phyloP scores from a whole-genome alignment of 225 moss, liverwort and hornwort species.

The Lunularia cruciata region DNA sequence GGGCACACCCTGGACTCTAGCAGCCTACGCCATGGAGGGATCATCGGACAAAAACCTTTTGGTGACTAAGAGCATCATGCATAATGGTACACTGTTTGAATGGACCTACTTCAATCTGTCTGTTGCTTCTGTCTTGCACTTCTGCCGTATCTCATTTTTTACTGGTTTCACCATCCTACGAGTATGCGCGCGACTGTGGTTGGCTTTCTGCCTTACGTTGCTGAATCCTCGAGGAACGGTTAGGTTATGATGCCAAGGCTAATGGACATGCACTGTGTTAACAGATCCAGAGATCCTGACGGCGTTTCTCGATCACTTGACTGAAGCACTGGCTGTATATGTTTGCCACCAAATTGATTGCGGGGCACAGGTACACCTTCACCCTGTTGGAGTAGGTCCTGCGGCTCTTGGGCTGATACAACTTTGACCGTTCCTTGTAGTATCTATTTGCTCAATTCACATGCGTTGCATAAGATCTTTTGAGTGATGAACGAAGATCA shows the following conservation, averaged over 20 bases:
- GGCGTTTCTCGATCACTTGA: conserved; percentile 63
- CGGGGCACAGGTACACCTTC: conserved; percentile 60
- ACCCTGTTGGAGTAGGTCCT: too few relatives aligned
- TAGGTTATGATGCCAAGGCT: conserved; percentile 1
- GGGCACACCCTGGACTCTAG: conserved; percentile 92
- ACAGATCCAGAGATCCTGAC: conserved; percentile 67
- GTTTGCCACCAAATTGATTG: conserved; percentile 77
- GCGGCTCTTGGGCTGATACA: too few relatives aligned
- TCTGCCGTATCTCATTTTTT: neutral
- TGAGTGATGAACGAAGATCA: too few relatives aligned
- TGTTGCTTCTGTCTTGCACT: neutral
- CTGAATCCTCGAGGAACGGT: neutral
- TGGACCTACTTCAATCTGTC: too few relatives aligned
- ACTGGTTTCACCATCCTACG: too few relatives aligned
- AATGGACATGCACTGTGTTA: neutral
- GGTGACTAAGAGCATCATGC: conserved; percentile 79
- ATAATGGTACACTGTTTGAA: conserved; percentile 35
- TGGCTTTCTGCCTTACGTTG: neutral
- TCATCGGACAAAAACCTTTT: conserved; percentile 70
- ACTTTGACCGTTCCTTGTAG: too few relatives aligned
- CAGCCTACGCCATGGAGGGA: conserved; percentile 93
- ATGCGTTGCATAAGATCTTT: too few relatives aligned
- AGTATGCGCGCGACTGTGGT: too few relatives aligned
- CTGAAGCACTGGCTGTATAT: conserved; percentile 69
- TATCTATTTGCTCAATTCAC: too few relatives aligned